Percentiles rank a stretch among this genome's conserved stretches.
Conservation (phyloP, 441 rosid genomes). For the Cnidoscolus chayamansa region DNA sequence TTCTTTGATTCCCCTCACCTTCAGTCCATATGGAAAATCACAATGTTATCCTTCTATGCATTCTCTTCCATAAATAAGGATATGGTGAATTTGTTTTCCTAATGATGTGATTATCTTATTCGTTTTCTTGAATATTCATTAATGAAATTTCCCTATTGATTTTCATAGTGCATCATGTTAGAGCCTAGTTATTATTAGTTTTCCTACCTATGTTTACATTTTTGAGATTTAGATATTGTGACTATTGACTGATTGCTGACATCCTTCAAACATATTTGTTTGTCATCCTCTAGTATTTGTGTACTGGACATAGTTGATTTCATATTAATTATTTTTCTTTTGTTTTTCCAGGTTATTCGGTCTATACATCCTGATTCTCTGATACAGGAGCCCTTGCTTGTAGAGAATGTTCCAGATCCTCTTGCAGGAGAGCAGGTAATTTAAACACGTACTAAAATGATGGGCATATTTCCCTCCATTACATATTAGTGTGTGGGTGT, state of each 20-base stretch:
- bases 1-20: background rate
- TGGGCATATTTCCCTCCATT: background rate
- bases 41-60: background rate
- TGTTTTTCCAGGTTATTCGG: conserved; percentile 47
- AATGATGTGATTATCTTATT: background rate
- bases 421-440: conserved; percentile 91
- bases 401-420: conserved; percentile 79
- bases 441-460: conserved; percentile 1
- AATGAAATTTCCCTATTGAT: background rate
- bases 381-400: conserved; percentile 69
- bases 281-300: conserved; percentile 1
- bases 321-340: background rate
- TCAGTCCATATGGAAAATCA: background rate
- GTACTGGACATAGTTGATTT: background rate
- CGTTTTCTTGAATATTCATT: background rate
- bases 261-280: background rate
- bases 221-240: background rate
- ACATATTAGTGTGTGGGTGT: background rate
- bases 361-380: conserved; percentile 56
- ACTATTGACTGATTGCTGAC: background rate
- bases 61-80: background rate
- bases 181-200: background rate
- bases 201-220: conserved; percentile 1
- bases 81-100: background rate
- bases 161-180: background rate